Percentiles rank a stretch among this genome's conserved stretches.
Conservation (phyloP, 2,329 filamentous ascomycete species). For the Phaeosphaeriaceae sp. region DNA sequence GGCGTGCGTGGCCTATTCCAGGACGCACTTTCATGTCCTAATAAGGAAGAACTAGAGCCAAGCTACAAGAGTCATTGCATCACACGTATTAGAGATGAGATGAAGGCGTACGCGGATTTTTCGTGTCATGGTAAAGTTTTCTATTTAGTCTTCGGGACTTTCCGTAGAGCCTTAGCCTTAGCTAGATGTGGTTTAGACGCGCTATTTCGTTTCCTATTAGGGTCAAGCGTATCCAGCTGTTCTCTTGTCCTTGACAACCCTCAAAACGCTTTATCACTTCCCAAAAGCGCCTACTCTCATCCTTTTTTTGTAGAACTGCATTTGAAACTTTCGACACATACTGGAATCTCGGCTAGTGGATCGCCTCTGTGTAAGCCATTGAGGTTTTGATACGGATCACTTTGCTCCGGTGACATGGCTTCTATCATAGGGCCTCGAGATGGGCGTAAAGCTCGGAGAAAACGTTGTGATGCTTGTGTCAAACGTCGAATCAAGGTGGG, state of each 20-base stretch:
- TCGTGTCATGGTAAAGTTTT: not conserved
- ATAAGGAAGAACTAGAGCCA: not conserved
- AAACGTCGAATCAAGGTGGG: constrained; percentile 35
- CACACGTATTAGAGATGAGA: too few relatives aligned
- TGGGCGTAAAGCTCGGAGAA: constrained; percentile 35
- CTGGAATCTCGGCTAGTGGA: not conserved
- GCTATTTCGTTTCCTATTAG: constrained; percentile 23
- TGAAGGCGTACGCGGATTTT: not conserved
- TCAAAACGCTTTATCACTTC: constrained; percentile 14
- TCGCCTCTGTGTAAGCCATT: too few relatives aligned
- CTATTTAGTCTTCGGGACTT: not conserved
- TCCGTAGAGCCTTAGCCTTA: not conserved
- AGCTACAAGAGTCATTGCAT: too few relatives aligned
- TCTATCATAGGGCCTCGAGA: constrained; percentile 32
- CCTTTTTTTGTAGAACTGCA: not conserved
- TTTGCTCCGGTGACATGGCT: constrained; percentile 11
- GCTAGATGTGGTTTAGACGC: constrained; percentile 16
- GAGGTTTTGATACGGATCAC: too few relatives aligned
- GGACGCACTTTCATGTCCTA: constrained; percentile 3
- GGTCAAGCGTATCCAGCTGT: constrained; percentile 12
- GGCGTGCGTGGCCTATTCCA: not conserved
- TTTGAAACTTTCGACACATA: not conserved
- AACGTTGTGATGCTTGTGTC: constrained; percentile 32
- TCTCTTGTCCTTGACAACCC: not conserved
- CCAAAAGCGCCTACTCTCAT: constrained; percentile 2